phyloP scores from a whole-genome alignment of 2,329 filamentous ascomycete genomes.

The Pleomassaria siparia region DNA sequence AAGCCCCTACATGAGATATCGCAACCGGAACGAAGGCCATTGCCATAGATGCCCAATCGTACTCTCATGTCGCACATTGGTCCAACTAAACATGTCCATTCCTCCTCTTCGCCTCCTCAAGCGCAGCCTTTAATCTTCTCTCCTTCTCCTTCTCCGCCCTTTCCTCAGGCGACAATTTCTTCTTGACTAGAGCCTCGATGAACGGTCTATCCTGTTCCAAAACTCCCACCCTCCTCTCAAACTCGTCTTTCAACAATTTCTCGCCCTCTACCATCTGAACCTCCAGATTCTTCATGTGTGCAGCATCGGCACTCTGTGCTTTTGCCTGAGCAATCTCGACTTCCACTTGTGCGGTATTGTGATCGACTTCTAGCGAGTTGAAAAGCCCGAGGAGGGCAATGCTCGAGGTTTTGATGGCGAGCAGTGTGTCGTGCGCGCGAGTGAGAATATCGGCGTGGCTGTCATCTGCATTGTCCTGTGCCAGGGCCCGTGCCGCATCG shows the following conservation, averaged over 20 bases:
- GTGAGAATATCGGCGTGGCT: conserved; percentile 19
- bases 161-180: conserved; percentile 22
- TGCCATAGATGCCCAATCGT: too few relatives aligned
- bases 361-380: conserved; percentile 50
- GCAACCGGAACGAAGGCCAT: too few relatives aligned
- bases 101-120: conserved; percentile 57
- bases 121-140: conserved; percentile 50
- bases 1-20: too few relatives aligned
- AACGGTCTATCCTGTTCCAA: conserved; percentile 37
- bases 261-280: conserved; percentile 35
- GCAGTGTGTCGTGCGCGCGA: conserved; percentile 29
- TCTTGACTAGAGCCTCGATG: conserved; percentile 30
- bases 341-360: conserved; percentile 56
- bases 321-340: conserved; percentile 57
- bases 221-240: conserved; percentile 44
- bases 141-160: conserved; percentile 47
- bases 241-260: conserved; percentile 35
- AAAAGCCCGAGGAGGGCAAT: conserved; percentile 47
- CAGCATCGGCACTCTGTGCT: conserved; percentile 44
- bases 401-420: conserved; percentile 41
- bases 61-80: too few relatives aligned
- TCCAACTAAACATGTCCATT: conserved; percentile 46
- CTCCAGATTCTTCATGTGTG: conserved; percentile 26
- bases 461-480: conserved; percentile 38
- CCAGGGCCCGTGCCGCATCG: conserved; percentile 42